phyloP scores from a whole-genome alignment of 208 protist genomes.

The Trypanosoma grayi region DNA sequence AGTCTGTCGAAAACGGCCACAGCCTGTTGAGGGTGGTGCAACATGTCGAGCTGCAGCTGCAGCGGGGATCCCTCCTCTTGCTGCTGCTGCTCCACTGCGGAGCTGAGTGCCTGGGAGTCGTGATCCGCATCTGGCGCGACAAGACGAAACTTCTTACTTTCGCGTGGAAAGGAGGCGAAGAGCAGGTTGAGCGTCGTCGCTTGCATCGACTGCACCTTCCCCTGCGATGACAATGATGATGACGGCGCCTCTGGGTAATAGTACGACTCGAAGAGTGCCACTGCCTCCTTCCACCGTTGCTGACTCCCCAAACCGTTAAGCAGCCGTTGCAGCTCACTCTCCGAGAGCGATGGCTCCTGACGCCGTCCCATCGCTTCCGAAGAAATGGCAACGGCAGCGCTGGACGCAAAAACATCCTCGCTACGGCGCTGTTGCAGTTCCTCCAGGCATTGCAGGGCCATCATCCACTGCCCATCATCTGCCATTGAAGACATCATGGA shows the following conservation, averaged over 20 bases:
- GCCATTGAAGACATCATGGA: conserved; percentile 31
- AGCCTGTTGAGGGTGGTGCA: conserved; percentile 37
- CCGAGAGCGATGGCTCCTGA: conserved; percentile 11
- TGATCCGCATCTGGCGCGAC: neutral
- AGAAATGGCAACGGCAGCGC: no score
- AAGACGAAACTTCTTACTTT: neutral
- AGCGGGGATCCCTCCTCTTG: neutral
- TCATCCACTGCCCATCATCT: conserved; percentile 23
- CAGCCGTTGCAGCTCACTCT: conserved; percentile 50
- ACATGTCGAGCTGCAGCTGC: conserved; percentile 8
- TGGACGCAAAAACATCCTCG: neutral
- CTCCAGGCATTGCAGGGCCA: conserved; percentile 16
- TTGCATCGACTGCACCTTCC: conserved; percentile 27
- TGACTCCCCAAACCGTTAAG: conserved; percentile 48
- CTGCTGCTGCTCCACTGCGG: neutral
- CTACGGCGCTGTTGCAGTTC: conserved; percentile 6
- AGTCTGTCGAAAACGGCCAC: conserved; percentile 60
- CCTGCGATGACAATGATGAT: no score
- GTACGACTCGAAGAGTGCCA: conserved; percentile 36
- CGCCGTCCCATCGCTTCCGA: neutral
- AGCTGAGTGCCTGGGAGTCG: neutral
- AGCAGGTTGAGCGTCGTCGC: conserved; percentile 51
- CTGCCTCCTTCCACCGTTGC: conserved; percentile 31
- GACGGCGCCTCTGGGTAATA: conserved; percentile 39
- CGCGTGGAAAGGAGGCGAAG: conserved; percentile 49